Percentiles rank a stretch among this genome's conserved stretches.
phyloP scores from a whole-genome alignment of 768 basidiomycete species.

The Hortiboletus campestris region DNA sequence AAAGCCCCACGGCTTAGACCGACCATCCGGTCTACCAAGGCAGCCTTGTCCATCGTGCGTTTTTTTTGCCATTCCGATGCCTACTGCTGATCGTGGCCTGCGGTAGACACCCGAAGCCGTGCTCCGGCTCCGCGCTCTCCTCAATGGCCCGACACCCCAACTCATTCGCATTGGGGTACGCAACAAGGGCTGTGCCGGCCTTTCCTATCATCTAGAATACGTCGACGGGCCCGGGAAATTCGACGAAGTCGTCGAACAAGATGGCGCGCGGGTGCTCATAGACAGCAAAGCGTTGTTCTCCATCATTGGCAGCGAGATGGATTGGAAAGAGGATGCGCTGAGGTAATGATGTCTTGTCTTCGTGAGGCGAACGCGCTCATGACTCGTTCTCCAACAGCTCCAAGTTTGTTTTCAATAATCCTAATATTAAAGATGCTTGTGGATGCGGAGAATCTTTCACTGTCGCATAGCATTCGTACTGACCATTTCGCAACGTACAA shows the following conservation, averaged over 20 bases:
- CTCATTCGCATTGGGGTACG: slow-evolving; percentile 93
- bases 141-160: slow-evolving; percentile 83
- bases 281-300: slow-evolving; percentile 97
- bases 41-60: slow-evolving; percentile 71
- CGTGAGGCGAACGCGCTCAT: slow-evolving; percentile 1
- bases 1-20: slow-evolving; percentile 64
- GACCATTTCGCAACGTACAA: slow-evolving; percentile 8
- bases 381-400: slow-evolving; percentile 44
- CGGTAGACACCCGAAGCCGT: slow-evolving; percentile 78
- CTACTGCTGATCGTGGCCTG: background rate
- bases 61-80: background rate
- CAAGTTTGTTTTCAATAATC: slow-evolving; percentile 83
- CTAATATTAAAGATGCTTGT: slow-evolving; percentile 92
- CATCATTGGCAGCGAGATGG: slow-evolving; percentile 99
- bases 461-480: slow-evolving; percentile 34
- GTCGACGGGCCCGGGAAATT: slow-evolving; percentile 87
- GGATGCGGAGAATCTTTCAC: slow-evolving; percentile 94
- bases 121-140: slow-evolving; percentile 63
- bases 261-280: slow-evolving; percentile 89
- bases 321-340: slow-evolving; percentile 91
- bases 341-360: slow-evolving; percentile 45
- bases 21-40: slow-evolving; percentile 67
- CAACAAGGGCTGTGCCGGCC: slow-evolving; percentile 96
- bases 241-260: slow-evolving; percentile 96
- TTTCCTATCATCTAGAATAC: slow-evolving; percentile 86